Percentiles rank a stretch among this genome's conserved stretches.
Evolutionary conservation across 2,329 filamentous ascomycete genomes (phyloP).

Genomic region (Phaeoacremonium minimum): DNA sequence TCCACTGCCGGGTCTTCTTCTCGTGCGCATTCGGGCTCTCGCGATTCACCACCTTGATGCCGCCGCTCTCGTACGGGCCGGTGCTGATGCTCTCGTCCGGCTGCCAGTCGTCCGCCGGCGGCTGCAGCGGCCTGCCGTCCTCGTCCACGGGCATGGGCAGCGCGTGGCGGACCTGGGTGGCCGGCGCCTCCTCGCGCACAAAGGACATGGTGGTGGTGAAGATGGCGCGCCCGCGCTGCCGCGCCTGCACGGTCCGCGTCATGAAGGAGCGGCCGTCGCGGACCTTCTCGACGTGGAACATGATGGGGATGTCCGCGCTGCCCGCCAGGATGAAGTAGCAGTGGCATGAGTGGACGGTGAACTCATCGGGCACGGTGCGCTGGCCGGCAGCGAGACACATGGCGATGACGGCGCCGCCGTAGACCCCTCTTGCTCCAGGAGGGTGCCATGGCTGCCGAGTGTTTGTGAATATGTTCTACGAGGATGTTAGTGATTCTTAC

Average conservation of each 20-base stretch:
- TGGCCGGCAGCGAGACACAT: constrained; percentile 87
- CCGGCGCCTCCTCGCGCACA: constrained; percentile 58
- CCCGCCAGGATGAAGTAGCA: constrained; percentile 98
- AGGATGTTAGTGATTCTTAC: too few relatives aligned
- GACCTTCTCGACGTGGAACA: constrained; percentile 93
- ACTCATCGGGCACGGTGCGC: constrained; percentile 75
- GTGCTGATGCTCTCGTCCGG: constrained; percentile 46
- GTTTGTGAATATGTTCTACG: constrained; percentile 88
- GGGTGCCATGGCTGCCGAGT: constrained; percentile 88
- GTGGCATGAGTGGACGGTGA: constrained; percentile 92
- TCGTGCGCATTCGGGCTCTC: constrained; percentile 52
- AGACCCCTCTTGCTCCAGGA: constrained; percentile 86
- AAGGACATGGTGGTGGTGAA: constrained; percentile 96
- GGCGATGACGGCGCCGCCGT: constrained; percentile 87
- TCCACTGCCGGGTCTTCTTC: constrained; percentile 69
- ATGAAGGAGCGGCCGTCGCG: constrained; percentile 86
- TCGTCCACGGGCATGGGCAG: constrained; percentile 48
- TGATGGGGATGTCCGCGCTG: constrained; percentile 75
- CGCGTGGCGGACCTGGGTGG: constrained; percentile 57
- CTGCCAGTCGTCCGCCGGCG: constrained; percentile 33
- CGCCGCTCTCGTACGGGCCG: constrained; percentile 42
- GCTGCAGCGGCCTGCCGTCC: constrained; percentile 15
- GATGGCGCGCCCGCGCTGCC: constrained; percentile 83
- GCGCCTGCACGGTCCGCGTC: constrained; percentile 92
- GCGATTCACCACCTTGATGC: constrained; percentile 34